These are phyloP conservation scores for Gymnopus androsaceus DNA, from an alignment of 1,284 basidiomycete genomes.

Conservation along the genomic window DNA sequence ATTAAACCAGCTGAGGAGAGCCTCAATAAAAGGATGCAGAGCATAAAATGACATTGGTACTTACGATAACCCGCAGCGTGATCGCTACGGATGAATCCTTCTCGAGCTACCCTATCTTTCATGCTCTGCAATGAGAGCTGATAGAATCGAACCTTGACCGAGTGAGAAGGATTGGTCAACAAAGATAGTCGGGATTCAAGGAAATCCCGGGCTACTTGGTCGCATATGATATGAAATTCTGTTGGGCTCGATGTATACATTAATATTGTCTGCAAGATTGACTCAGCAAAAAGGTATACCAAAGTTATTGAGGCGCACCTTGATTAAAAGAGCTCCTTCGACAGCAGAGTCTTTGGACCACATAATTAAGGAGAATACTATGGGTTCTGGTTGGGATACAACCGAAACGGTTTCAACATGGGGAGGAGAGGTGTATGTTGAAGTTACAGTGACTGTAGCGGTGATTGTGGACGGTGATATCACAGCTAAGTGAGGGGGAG, in stretches of 20 bases:
- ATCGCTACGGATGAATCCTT: slow-evolving; percentile 45
- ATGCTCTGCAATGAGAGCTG: slow-evolving; percentile 40
- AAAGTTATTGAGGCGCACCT: slow-evolving; percentile 32
- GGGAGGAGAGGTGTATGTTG: not conserved
- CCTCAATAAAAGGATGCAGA: not conserved
- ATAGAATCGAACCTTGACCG: slow-evolving; percentile 43
- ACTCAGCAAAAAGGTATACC: not conserved
- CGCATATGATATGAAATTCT: slow-evolving; percentile 51
- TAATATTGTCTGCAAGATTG: slow-evolving; percentile 41
- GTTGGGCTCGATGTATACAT: slow-evolving; percentile 45
- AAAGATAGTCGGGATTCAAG: slow-evolving; percentile 39
- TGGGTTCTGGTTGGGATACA: slow-evolving; percentile 25
- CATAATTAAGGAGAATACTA: slow-evolving; percentile 48
- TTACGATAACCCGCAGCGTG: slow-evolving; percentile 49
- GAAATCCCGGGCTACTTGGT: slow-evolving; percentile 39
- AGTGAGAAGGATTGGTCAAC: slow-evolving; percentile 37
- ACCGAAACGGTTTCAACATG: not conserved
- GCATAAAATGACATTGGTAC: slow-evolving; percentile 23
- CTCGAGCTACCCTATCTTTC: slow-evolving; percentile 44
- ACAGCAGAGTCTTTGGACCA: slow-evolving; percentile 44
- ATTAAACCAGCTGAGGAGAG: slow-evolving; percentile 44
- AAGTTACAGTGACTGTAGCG: not conserved
- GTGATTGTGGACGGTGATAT: not conserved
- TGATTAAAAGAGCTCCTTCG: slow-evolving; percentile 47
- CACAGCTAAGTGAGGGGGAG: not conserved